These are phyloP conservation scores for Xanthoparmelia taractica DNA, from an alignment of 495 filamentous ascomycete species.

Conservation along the genomic window DNA sequence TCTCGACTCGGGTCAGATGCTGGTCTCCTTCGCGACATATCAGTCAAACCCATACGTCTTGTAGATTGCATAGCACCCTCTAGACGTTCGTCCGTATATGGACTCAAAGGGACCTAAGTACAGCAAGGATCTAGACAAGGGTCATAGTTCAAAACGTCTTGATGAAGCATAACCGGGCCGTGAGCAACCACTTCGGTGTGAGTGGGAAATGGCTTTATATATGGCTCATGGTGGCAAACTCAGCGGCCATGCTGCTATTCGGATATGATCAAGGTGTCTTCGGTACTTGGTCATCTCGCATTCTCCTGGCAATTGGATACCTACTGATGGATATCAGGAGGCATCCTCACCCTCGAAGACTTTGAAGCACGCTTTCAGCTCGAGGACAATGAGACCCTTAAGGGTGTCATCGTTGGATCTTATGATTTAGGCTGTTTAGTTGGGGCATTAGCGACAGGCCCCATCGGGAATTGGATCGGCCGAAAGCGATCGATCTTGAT, in stretches of 20 bases:
- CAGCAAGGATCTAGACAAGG: slow-evolving; percentile 10
- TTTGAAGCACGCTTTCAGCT: slow-evolving; percentile 8
- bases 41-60: neutral
- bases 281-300: neutral
- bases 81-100: neutral
- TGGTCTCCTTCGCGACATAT: no score
- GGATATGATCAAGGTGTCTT: slow-evolving; percentile 26
- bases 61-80: neutral
- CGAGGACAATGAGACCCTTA: slow-evolving; percentile 6
- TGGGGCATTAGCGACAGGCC: slow-evolving; percentile 4
- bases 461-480: neutral
- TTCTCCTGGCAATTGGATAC: neutral
- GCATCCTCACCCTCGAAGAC: slow-evolving; percentile 2
- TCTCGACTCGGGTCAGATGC: neutral
- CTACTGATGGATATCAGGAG: neutral
- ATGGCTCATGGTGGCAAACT: slow-evolving; percentile 5
- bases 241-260: slow-evolving; percentile 17
- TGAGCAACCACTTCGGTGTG: slow-evolving; percentile 10
- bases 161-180: neutral
- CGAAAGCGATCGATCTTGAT: slow-evolving; percentile 8
- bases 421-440: slow-evolving; percentile 3
- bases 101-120: slow-evolving; percentile 8
- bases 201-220: neutral
- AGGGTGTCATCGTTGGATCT: slow-evolving; percentile 8
- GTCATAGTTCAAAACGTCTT: slow-evolving; percentile 5